Evolutionary conservation across 2,329 filamentous ascomycete species (phyloP).

Genomic region (Hyphodiscus sp.): DNA sequence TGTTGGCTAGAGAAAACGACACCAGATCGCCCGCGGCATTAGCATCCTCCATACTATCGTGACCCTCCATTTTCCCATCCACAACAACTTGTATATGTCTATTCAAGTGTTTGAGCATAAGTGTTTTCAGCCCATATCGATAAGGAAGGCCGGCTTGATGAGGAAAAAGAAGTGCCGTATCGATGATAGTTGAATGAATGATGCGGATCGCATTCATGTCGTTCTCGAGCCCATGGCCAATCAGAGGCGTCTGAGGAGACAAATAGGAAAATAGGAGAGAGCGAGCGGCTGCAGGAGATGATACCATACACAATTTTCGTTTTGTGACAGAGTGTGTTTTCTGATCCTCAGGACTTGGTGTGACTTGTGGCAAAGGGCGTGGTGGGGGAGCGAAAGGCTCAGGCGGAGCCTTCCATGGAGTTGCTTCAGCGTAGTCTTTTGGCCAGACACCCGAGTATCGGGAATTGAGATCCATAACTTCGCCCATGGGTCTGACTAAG

Average conservation of each 20-base stretch:
- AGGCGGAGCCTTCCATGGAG: constrained; percentile 39
- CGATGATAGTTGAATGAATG: constrained; percentile 77
- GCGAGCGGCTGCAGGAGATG: constrained; percentile 68
- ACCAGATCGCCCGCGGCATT: constrained; percentile 83
- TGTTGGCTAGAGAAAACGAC: constrained; percentile 58
- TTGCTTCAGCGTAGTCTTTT: constrained; percentile 66
- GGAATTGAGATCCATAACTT: constrained; percentile 85
- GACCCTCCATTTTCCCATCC: constrained; percentile 45
- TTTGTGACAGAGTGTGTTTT: constrained; percentile 22
- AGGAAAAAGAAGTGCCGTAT: constrained; percentile 79
- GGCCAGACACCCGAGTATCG: constrained; percentile 82
- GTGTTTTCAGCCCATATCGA: constrained; percentile 68
- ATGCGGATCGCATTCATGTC: constrained; percentile 80
- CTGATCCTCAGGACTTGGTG: constrained; percentile 19
- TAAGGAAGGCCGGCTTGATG: constrained; percentile 71
- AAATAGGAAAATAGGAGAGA: constrained; percentile 71
- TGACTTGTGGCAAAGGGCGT: neutral
- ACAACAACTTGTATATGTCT: constrained; percentile 70
- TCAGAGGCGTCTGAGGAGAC: constrained; percentile 69
- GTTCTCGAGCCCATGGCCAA: constrained; percentile 93
- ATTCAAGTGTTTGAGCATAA: constrained; percentile 64
- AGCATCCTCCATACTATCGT: constrained; percentile 91
- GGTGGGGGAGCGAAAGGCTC: constrained; percentile 3
- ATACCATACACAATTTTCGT: constrained; percentile 61
- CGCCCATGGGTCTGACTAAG: constrained; percentile 75